Evolutionary conservation across 768 basidiomycete species (phyloP), one percentile per base, ranked within the genome.

Genomic region (Hortiboletus flavorubellus): DNA sequence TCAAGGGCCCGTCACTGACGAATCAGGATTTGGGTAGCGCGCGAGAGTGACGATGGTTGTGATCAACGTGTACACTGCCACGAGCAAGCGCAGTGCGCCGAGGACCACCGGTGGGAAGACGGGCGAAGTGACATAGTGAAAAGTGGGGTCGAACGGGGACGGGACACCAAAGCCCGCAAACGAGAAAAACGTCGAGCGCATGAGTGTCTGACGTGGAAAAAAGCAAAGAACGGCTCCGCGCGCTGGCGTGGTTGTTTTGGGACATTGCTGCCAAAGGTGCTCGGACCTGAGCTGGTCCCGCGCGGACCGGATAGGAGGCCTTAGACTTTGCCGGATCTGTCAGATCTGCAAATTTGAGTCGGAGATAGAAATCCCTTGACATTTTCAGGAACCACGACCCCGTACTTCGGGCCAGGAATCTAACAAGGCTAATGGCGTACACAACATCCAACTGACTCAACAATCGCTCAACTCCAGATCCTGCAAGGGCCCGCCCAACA

Each of bases 1-100:
- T 40, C 26, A 29, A 33, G 21, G 47, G 15, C 73, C 64, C 59
- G 65, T 72, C 61, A 70, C 46, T 71, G 38, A 49, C 71, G 78
- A 47, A 54, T 55, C 34, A 71, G 67, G 0, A 56, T 50, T 16
- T 29, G 61, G n/a, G 70, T 45, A 16, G 11, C 42, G 61, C 4
- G 46, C 55, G 35, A 69, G 54, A 78, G 65, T 4, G 68, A 72
- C 41, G 75, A 73, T 44, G 80, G 51, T 5, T 73, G 59, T 23
- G 42, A 75, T 49, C 43, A 83, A 67, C 0, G 79, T 73, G 58
- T 85, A 88, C 1, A 78, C 44, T 1, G 80, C 85, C 30, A 87
- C 59, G 3, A 76, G 51, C 30, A 79, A 62, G 41, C 86, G 76
- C 33, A 83, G 55, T 5, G 52, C 51, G 2, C 76, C 82, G 31